These are phyloP conservation scores for Thalassiosira delicatula DNA, from an alignment of 352 stramenopile genomes.

Conservation along the genomic window DNA sequence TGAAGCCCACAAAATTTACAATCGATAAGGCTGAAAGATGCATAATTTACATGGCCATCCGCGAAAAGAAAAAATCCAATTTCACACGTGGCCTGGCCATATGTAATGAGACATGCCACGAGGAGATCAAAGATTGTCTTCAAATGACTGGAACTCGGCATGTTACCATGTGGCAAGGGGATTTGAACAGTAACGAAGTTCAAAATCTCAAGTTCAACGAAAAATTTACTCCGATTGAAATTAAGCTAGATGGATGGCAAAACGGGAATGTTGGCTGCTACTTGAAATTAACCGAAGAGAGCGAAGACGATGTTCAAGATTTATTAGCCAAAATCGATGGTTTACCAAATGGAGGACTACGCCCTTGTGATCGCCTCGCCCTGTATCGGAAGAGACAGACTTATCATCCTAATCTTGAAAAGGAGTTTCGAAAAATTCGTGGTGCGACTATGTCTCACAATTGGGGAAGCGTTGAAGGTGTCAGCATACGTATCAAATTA, in stretches of 20 bases:
- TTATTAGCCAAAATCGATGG: constrained; percentile 25
- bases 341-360: constrained; percentile 5
- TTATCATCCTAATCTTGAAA: constrained; percentile 3
- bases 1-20: constrained; percentile 8
- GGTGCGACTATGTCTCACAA: constrained; percentile 7
- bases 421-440: constrained; percentile 16
- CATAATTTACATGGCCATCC: constrained; percentile 32
- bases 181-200: constrained; percentile 14
- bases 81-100: constrained; percentile 12
- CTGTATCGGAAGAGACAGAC: constrained; percentile 22
- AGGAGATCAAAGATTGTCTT: constrained; percentile 17
- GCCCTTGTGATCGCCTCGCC: constrained; percentile 18
- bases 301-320: constrained; percentile 2
- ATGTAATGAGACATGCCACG: constrained; percentile 3
- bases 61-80: constrained; percentile 18
- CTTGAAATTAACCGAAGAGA: constrained; percentile 7
- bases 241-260: constrained; percentile 28
- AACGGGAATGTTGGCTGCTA: constrained; percentile 19
- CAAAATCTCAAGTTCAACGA: constrained; percentile 3
- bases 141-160: constrained; percentile 26
- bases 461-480: constrained; percentile 27
- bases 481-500: constrained; percentile 20
- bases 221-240: constrained; percentile 1
- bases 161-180: constrained; percentile 33
- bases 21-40: constrained; percentile 7